Conservation (phyloP, 805 yeast genomes). For the Pichia eremophila region DNA sequence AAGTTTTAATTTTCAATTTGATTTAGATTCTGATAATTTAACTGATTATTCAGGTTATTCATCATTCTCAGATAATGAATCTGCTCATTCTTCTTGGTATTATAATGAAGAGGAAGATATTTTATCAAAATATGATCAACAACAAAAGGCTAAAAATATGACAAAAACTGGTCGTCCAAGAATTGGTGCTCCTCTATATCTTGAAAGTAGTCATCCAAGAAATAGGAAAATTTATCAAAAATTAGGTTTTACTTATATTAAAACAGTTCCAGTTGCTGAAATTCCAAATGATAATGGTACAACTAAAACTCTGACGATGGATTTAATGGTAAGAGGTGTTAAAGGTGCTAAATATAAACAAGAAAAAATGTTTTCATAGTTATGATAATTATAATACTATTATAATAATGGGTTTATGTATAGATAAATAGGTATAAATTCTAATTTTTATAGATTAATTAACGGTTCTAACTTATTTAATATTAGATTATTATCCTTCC, state of each 20-base stretch:
- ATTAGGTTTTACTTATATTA: slow-evolving; percentile 38
- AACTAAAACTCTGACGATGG: slow-evolving; percentile 24
- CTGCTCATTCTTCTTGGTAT: slow-evolving; percentile 28
- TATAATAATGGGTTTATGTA: no score
- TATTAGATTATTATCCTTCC: no score
- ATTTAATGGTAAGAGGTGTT: slow-evolving; percentile 31
- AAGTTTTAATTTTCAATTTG: slow-evolving; percentile 26
- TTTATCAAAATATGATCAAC: slow-evolving; percentile 25
- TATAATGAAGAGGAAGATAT: slow-evolving; percentile 28
- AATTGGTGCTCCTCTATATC: slow-evolving; percentile 32
- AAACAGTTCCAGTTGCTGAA: slow-evolving; percentile 27
- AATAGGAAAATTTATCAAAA: slow-evolving; percentile 45
- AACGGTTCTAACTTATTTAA: no score
- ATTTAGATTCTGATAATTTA: slow-evolving; percentile 25
- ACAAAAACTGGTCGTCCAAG: slow-evolving; percentile 14
- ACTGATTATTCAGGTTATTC: slow-evolving; percentile 29
- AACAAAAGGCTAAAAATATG: slow-evolving; percentile 13
- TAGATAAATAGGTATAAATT: no score
- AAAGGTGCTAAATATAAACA: slow-evolving; percentile 23
- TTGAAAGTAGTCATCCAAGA: slow-evolving; percentile 48
- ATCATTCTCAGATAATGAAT: slow-evolving; percentile 24
- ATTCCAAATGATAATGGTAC: slow-evolving; percentile 20
- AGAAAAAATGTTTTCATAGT: slow-evolving; percentile 14
- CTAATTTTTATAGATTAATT: no score
- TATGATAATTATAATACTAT: no score